Evolutionary conservation across 2,329 filamentous ascomycete genomes (phyloP).

Genomic region (Apiospora arundinis): DNA sequence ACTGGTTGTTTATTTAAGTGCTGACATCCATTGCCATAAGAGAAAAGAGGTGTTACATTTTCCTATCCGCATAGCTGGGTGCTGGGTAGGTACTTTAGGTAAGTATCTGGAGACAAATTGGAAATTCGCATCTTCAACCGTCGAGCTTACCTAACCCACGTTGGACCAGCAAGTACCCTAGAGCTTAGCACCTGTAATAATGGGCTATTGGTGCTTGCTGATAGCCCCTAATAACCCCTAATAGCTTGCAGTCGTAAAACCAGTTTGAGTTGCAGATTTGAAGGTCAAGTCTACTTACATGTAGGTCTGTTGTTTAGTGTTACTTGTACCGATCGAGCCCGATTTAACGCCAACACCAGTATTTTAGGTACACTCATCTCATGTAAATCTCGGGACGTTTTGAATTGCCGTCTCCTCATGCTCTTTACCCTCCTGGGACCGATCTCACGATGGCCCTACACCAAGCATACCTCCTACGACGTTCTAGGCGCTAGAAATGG

Average conservation of each 20-base stretch:
- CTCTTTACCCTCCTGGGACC: not conserved
- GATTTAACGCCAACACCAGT: too few relatives aligned
- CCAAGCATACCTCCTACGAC: not conserved
- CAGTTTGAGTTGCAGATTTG: not conserved
- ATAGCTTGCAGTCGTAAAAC: too few relatives aligned
- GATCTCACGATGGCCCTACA: not conserved
- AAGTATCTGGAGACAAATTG: not conserved
- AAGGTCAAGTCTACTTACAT: not conserved
- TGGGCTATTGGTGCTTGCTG: not conserved
- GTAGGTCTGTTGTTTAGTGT: not conserved
- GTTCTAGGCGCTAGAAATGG: not conserved
- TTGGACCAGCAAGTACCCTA: not conserved
- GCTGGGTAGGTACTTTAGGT: too few relatives aligned
- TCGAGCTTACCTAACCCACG: slow-evolving; percentile 9
- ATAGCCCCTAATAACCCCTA: not conserved
- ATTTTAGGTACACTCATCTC: not conserved
- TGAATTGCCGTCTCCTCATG: not conserved
- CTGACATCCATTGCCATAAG: too few relatives aligned
- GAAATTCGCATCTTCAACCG: not conserved
- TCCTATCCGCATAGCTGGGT: not conserved
- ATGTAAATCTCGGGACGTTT: not conserved
- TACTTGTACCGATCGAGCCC: too few relatives aligned
- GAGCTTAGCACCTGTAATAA: slow-evolving; percentile 2
- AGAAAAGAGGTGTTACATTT: not conserved
- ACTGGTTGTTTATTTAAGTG: too few relatives aligned